Evolutionary conservation across 2,329 filamentous ascomycete genomes (phyloP), one percentile per base, ranked within the genome.

Genomic region (Venturiaceae sp.): DNA sequence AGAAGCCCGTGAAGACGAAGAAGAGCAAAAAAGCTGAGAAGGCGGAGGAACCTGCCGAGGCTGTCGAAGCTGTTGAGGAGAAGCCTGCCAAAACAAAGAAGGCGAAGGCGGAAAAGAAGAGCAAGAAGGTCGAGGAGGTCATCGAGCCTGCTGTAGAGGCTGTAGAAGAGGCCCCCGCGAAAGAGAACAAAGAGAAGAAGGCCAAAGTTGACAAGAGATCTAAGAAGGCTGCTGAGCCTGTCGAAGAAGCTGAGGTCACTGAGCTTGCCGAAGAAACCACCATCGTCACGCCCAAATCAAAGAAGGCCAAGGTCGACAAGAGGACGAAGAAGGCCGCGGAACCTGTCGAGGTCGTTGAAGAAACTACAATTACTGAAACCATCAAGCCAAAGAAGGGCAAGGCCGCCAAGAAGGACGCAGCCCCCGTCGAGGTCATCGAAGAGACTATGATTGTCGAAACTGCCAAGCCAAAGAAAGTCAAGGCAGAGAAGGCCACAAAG

Each of bases 161-260:
- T 21, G 3, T 39, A 21, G 34, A 56, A 34, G 9, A 14, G 13
- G 28, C 21, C 9, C 8, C 32, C 33, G 55, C 62, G 41, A 58
- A 53, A 28, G n/a, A 52, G 16, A 34, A 39, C 32, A 54, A 52
- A 28, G 54, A 52, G 7, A 52, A 56, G 6, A 32, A 53, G 58
- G 26, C 3, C 44, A 58, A 39, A 30, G 39, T 21, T 37, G 58
- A 57, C 63, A 30, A 53, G 28, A 36, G 23, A 39, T 9, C 8
- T 16, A 47, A 55, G 39, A 46, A 58, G 34, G 19, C 37, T 1
- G 30, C 52, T 32, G 23, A 60, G 14, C 32, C 30, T 39, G 60
- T 69, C 61, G 66, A 68, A 55, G 68, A 70, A 60, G 66, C 65
- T 55, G 63, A 63, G 21, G 46, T 62, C 19, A 58, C 53, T n/a